These are phyloP conservation scores for Scedosporium boydii DNA, from an alignment of 2,329 filamentous ascomycete species.

Conservation along the genomic window DNA sequence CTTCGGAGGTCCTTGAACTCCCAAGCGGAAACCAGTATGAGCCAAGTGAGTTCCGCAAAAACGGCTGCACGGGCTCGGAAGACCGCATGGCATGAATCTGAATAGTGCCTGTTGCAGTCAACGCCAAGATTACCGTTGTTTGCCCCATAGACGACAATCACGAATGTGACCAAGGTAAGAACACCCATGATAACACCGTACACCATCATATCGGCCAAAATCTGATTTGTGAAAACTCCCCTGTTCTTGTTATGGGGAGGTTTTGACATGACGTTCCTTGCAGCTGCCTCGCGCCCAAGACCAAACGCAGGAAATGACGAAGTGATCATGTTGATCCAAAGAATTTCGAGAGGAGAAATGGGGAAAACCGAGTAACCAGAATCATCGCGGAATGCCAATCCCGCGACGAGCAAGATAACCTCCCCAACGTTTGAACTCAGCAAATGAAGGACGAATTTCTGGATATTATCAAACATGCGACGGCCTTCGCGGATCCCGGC, in stretches of 20 bases:
- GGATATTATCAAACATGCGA: slow-evolving; percentile 81
- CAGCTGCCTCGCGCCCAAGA: slow-evolving; percentile 68
- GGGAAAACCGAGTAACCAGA: slow-evolving; percentile 72
- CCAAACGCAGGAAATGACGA: slow-evolving; percentile 83
- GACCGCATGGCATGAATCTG: slow-evolving; percentile 46
- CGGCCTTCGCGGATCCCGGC: slow-evolving; percentile 75
- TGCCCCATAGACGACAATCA: slow-evolving; percentile 52
- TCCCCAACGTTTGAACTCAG: slow-evolving; percentile 77
- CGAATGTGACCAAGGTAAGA: slow-evolving; percentile 55
- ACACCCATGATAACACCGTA: slow-evolving; percentile 72
- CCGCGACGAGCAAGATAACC: slow-evolving; percentile 71
- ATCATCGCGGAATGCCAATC: slow-evolving; percentile 69
- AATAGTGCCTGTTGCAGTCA: slow-evolving; percentile 54
- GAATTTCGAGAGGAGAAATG: slow-evolving; percentile 73
- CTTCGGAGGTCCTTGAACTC: slow-evolving; percentile 66
- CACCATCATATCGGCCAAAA: slow-evolving; percentile 69
- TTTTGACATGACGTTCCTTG: slow-evolving; percentile 67
- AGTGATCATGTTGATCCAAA: slow-evolving; percentile 94
- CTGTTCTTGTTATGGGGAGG: slow-evolving; percentile 61
- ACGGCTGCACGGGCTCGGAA: slow-evolving; percentile 64
- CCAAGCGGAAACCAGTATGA: slow-evolving; percentile 66
- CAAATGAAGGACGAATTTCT: slow-evolving; percentile 76
- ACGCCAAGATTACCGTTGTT: slow-evolving; percentile 45
- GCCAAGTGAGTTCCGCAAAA: slow-evolving; percentile 65
- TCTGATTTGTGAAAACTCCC: slow-evolving; percentile 69